Base-by-base conservation (phyloP, 495 filamentous ascomycete genomes). In the Xylaria sp. region DNA sequence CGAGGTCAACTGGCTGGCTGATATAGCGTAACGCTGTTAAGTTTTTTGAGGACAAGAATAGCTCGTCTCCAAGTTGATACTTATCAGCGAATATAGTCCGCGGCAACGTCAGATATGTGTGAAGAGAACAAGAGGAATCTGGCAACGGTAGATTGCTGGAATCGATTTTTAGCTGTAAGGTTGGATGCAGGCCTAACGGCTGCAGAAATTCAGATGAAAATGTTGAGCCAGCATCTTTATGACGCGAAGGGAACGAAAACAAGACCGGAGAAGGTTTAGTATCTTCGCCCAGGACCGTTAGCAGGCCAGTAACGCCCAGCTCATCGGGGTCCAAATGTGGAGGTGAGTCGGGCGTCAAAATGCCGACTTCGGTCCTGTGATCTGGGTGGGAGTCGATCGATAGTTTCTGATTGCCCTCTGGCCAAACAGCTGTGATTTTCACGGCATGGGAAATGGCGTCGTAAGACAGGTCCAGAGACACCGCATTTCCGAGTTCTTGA, bases 171-270 rank as follows among this genome's bases (percentile, higher is more conserved):
- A 95, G 82, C 69, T 89, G 85, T 70, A 99, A 85, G 14, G 88
- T 93, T 9, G 96, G 96, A 80, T 99, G 96, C 14, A 98, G 86
- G n/a, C 96, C 95, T 0, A 89, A 91, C 5, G 95, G 96, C 3
- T 79, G 69, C 26, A 86, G 75, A 75, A 97, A 93, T 3, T 81
- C 81, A 57, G 85, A 80, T 1, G 80, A 81, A 74, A 87, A 86
- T 24, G 79, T 74, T 65, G 77, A 46, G 78, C 82, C 67, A 84
- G 78, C 81, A 71, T 96, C 91, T 19, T 80, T 82, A 77, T 99
- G 96, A 0, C 95, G 90, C 9, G 94, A 90, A 26, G 94, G 90
- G 75, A 98, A 97, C n/a, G 93, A 89, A 84, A 99, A 98, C 69
- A 95, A 83, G 0, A 92, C 92, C 44, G 91, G 87, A 41, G 90